Evolutionary conservation across 2,329 filamentous ascomycete genomes (phyloP), one percentile per base, ranked within the genome.

Genomic region (Pleomassaria siparia): DNA sequence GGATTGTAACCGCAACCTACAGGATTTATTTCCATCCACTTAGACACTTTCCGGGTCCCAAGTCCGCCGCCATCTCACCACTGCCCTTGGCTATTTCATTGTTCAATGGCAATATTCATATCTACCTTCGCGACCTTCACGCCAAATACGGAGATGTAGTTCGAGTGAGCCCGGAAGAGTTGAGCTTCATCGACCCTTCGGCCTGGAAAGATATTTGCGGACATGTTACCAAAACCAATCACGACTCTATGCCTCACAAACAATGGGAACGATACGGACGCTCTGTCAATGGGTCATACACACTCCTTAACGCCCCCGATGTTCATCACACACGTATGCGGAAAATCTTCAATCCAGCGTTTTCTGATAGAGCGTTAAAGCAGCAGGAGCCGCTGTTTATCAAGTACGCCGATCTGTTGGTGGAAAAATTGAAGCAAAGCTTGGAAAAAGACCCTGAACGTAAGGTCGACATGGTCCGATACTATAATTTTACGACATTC

Each of bases 11-110:
- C 16, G 50, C 39, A 21, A 51, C 70, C 33, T 69, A 72, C 50
- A 60, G 59, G 49, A 59, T 67, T 10, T 73, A 66, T 52, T 70
- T 76, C 47, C 70, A 75, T 29, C 74, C 74, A 2, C 63, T 76
- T 1, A 63, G 66, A 35, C 68, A 67, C 35, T 75, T 71, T 37
- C 76, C 75, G 9, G 76, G 75, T 2, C 75, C 75, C 1, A 70
- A 60, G 30, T 43, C 70, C 6, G 50, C 58, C 45, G 67, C 69
- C 8, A 62, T 66, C 16, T 67, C 69, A 33, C 60, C 66, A n/a
- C 48, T 74, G 10, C 69, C 70, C 1, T 59, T 66, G 32, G 57
- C 62, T 20, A 44, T 59, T n/a, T 55, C 58, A 15, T 43, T 50
- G 1, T 51, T 54, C 24, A 56, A 24, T 1, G 72, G 72, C 20